Conservation (phyloP, 2,329 filamentous ascomycete species). For the Cercospora janseana region DNA sequence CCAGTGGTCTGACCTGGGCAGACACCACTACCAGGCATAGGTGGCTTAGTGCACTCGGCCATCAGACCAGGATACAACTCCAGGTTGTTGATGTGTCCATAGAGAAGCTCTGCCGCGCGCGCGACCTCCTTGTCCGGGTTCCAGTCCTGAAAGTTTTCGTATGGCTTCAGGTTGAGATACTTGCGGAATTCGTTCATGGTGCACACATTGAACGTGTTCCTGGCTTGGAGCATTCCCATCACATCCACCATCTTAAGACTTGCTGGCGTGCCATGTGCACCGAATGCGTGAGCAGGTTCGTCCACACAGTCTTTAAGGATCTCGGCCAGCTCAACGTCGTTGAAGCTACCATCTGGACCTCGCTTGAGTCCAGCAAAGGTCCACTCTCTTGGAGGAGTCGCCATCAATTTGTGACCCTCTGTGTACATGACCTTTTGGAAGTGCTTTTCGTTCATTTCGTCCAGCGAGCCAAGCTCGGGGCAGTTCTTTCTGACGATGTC, state of each 20-base stretch:
- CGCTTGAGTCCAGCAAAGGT: conserved; percentile 46
- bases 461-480: conserved; percentile 44
- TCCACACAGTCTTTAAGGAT: conserved; percentile 50
- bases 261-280: conserved; percentile 49
- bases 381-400: conserved; percentile 38
- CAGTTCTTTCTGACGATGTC: conserved; percentile 37
- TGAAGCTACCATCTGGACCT: conserved; percentile 44
- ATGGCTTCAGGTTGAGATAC: conserved; percentile 41
- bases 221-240: conserved; percentile 49
- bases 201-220: conserved; percentile 51
- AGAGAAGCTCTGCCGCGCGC: conserved; percentile 46
- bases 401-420: conserved; percentile 40
- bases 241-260: conserved; percentile 51
- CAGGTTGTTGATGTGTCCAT: conserved; percentile 52
- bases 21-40: conserved; percentile 49
- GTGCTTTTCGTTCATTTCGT: conserved; percentile 45
- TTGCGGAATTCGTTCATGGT: conserved; percentile 51
- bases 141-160: conserved; percentile 40
- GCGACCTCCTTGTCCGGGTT: conserved; percentile 40
- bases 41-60: conserved; percentile 55
- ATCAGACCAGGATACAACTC: conserved; percentile 60
- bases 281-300: conserved; percentile 52
- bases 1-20: conserved; percentile 49
- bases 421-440: conserved; percentile 44
- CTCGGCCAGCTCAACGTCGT: conserved; percentile 46